Conservation (phyloP, 768 basidiomycete genomes). For the Royoungia palumana region DNA sequence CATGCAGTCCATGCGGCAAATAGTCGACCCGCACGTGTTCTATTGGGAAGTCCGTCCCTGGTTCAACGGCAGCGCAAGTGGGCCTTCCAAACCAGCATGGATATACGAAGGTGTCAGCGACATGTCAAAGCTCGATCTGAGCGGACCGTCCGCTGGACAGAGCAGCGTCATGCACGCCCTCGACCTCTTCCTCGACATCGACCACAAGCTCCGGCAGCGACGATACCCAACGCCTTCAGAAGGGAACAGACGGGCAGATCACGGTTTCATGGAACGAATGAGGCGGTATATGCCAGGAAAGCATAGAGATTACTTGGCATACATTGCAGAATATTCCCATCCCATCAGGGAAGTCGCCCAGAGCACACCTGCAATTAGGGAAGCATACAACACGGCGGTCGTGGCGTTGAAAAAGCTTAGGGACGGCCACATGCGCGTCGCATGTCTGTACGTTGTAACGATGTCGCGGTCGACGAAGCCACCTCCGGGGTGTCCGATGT, state of each 20-base stretch:
- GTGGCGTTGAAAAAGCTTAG: constrained; percentile 77
- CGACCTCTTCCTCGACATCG: constrained; percentile 84
- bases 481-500: constrained; percentile 48
- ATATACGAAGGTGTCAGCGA: constrained; percentile 74
- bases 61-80: constrained; percentile 79
- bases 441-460: constrained; percentile 80
- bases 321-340: constrained; percentile 58
- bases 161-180: constrained; percentile 86
- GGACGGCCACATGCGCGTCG: constrained; percentile 87
- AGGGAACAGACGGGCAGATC: constrained; percentile 62
- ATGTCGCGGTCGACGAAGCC: constrained; percentile 67
- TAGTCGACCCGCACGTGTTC: constrained; percentile 82
- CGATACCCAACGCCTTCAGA: constrained; percentile 66
- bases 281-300: constrained; percentile 91
- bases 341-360: constrained; percentile 62
- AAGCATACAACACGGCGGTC: constrained; percentile 79
- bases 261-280: constrained; percentile 91
- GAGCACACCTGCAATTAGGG: constrained; percentile 54
- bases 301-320: constrained; percentile 80
- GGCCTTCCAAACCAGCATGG: constrained; percentile 53
- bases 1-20: constrained; percentile 63
- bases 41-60: constrained; percentile 90
- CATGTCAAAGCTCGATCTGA: constrained; percentile 58
- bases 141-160: constrained; percentile 93
- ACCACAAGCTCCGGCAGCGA: constrained; percentile 75